Evolutionary conservation across 1,139 yeast species (phyloP), one percentile per base, ranked within the genome.

Genomic region (Hyphopichia burtonii): DNA sequence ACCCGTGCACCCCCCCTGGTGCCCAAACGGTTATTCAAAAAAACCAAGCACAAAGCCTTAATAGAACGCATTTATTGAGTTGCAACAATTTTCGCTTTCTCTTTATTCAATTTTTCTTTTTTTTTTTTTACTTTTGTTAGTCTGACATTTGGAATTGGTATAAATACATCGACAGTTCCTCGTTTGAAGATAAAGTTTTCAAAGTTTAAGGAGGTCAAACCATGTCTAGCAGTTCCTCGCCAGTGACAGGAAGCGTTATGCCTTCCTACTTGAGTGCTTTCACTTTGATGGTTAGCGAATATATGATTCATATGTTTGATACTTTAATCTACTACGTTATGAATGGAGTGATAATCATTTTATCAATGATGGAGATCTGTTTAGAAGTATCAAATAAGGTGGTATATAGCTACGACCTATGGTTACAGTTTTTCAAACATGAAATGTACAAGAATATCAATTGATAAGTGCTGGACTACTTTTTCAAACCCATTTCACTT

Each of bases 401-500:
- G 12, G 33, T 38, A 20, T 33, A 38, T 18, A 38, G 33, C 28
- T 38, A 33, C 27, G 31, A 33, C 14, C 23, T 38, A 3, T 28
- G 18, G 12, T 28, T 38, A 27, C 41, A 38, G n/a, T 38, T 38
- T 15, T 38, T 38, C 37, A 38, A 34, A 30, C 41, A 38, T 18
- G 41, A 34, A 22, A 38, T 38, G 41, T 38, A 38, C 20, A 38
- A 38, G 30, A 38, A 38, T 17, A 38, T 38, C 34, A 38, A 38
- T 19, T 17, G 32, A 33, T 17, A 17, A n/a, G n/a, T n/a, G n/a
- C n/a, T n/a, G n/a, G n/a, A n/a, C n/a, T n/a, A n/a, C n/a, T n/a
- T n/a, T n/a, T n/a, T n/a, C n/a, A 4, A 27, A 27, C 8, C 14
- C 12, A 27, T 11, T 27, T n/a, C 30, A 11, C 4, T 11, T 27